Conservation (phyloP, 768 basidiomycete species). For the Naganishia kalamii region DNA sequence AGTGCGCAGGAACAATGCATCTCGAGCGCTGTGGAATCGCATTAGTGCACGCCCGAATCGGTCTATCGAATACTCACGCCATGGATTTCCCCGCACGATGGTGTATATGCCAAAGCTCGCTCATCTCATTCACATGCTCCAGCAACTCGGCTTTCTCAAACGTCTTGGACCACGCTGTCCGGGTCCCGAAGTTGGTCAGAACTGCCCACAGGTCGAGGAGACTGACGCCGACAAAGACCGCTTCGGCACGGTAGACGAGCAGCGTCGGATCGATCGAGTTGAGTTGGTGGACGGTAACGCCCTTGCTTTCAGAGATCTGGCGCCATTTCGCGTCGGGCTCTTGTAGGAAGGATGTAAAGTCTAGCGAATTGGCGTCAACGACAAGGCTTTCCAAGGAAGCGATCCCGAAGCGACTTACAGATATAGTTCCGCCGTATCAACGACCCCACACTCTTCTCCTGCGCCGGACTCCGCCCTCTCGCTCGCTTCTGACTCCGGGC, state of each 20-base stretch:
- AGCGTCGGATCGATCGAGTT: conserved; percentile 95
- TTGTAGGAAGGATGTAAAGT: conserved; percentile 92
- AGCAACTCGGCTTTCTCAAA: conserved; percentile 78
- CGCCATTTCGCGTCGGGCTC: conserved; percentile 99
- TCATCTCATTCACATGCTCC: conserved; percentile 71
- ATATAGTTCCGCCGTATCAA: conserved; percentile 90
- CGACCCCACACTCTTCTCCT: conserved; percentile 75
- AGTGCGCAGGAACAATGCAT: conserved; percentile 83
- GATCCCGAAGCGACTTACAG: conserved; percentile 45
- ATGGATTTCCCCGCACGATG: conserved; percentile 70
- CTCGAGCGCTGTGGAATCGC: conserved; percentile 61
- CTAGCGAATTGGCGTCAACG: conserved; percentile 17
- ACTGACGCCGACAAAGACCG: conserved; percentile 90
- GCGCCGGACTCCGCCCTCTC: conserved; percentile 49
- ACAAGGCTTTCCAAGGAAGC: background rate
- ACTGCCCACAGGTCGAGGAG: conserved; percentile 90
- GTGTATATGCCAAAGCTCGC: conserved; percentile 88
- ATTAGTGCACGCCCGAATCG: background rate
- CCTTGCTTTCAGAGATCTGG: conserved; percentile 65
- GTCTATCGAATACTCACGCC: conserved; percentile 57
- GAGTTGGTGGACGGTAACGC: conserved; percentile 89
- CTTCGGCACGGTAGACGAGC: conserved; percentile 91
- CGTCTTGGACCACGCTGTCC: conserved; percentile 78
- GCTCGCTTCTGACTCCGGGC: background rate
- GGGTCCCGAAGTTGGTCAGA: conserved; percentile 76